Evolutionary conservation across 768 basidiomycete genomes (phyloP).

Genomic region (Strobilomyces confusus): DNA sequence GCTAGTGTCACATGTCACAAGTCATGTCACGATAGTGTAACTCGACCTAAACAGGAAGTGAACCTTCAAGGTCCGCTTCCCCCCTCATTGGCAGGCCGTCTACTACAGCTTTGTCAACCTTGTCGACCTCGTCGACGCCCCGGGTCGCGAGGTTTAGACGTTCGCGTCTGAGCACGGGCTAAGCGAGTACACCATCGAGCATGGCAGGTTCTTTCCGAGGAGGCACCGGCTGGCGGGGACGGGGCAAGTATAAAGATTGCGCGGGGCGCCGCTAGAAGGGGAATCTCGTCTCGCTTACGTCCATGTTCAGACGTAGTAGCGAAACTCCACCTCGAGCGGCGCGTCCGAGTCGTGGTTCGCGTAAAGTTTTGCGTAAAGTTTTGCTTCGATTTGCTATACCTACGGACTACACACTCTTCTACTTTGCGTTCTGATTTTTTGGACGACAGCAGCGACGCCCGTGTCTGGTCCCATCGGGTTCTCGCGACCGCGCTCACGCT

Average conservation of each 20-base stretch:
- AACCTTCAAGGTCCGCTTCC: too few species aligned
- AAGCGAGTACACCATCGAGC: not conserved
- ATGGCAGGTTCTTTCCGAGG: slow-evolving; percentile 9
- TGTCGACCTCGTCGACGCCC: not conserved
- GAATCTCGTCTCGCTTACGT: slow-evolving; percentile 3
- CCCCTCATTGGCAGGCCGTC: not conserved
- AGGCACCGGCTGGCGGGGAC: slow-evolving; percentile 5
- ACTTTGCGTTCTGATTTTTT: too few species aligned
- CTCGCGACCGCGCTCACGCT: too few species aligned
- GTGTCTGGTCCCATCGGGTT: too few species aligned
- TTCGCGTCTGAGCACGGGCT: not conserved
- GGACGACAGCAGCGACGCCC: too few species aligned
- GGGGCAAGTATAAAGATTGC: not conserved
- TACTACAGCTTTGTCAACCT: not conserved
- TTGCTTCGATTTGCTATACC: too few species aligned
- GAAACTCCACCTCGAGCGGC: not conserved
- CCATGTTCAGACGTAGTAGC: not conserved
- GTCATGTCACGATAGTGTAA: too few species aligned
- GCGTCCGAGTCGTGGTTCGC: too few species aligned
- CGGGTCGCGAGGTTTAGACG: not conserved
- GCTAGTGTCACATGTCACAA: too few species aligned
- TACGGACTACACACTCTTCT: too few species aligned
- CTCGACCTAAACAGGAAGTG: too few species aligned
- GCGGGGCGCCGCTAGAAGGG: slow-evolving; percentile 4
- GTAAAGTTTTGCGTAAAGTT: too few species aligned